Base-by-base conservation (phyloP, 768 basidiomycete genomes). In the Pleurotus ostreatus region DNA sequence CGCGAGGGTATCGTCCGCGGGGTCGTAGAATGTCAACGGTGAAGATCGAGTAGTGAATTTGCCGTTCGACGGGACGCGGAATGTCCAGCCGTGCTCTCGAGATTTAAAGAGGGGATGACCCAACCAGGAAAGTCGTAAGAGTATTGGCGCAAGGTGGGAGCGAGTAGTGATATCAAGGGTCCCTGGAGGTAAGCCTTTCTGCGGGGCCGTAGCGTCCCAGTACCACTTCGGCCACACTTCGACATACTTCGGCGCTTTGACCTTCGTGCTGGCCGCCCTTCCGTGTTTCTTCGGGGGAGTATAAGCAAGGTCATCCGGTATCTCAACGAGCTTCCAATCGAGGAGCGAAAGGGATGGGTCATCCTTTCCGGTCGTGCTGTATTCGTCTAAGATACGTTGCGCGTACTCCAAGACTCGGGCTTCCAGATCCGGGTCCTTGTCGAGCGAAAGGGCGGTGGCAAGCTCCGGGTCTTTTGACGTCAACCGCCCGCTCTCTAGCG, bases 201-300 rank as follows among this genome's bases (percentile, higher is more conserved):
- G 88, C 2, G 88, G 91, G 62, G 78, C 85, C 2, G 87, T 76
- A 2, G 92, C 81, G 22, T 98, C 94, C 90, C 88, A 94, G 66
- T 92, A 99, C 97, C 97, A 98, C 67, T 92, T 90, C 1, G 95
- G 96, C 94, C 95, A 98, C n/a, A 76, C 55, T 0, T 85, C 78
- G 0, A 78, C 72, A 9, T 11, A n/a, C 16, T 8, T 23, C 15
- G 77, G 77, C 3, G 73, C 72, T 61, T 79, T 81, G 12, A 61
- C 12, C 9, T 26, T 22, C 15, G 49, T 25, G 43, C 75, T 76
- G 48, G 63, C 64, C 74, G 57, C 18, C 41, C 15, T 16, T 15
- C 25, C 26, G 3, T 1, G 11, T 37, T 40, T 30, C 13, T 15
- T 7, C 37, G 51, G 12, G n/a, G 20, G 39, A 16, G 41, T 44